Conservation (phyloP, 371 early-diverging fungal genomes). For the Lichtheimia ramosa region DNA sequence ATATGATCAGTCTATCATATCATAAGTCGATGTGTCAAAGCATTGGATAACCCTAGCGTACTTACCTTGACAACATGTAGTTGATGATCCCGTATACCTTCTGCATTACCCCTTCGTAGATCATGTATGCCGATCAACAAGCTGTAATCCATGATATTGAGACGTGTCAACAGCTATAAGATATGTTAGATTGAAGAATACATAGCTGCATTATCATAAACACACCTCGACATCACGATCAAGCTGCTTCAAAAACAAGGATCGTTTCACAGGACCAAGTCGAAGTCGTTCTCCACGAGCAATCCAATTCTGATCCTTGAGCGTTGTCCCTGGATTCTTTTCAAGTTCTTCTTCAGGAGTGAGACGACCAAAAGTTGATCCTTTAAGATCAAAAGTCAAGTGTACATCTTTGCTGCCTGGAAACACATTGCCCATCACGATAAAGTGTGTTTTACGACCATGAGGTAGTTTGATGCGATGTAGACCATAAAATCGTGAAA, state of each 20-base stretch:
- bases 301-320: slow-evolving; percentile 97
- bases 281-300: slow-evolving; percentile 62
- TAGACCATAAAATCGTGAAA: slow-evolving; percentile 92
- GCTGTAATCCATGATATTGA: slow-evolving; percentile 98
- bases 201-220: not conserved
- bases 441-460: slow-evolving; percentile 93
- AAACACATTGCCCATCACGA: slow-evolving; percentile 98
- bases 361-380: slow-evolving; percentile 87
- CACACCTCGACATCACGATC: slow-evolving; percentile 73
- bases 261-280: slow-evolving; percentile 83
- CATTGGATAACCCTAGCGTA: not conserved
- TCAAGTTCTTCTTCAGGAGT: slow-evolving; percentile 75
- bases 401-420: slow-evolving; percentile 97
- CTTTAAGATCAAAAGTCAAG: slow-evolving; percentile 94
- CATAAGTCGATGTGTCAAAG: slow-evolving; percentile 18
- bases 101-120: slow-evolving; percentile 76
- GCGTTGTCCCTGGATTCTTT: slow-evolving; percentile 78
- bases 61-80: slow-evolving; percentile 75
- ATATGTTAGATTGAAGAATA: not conserved
- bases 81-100: slow-evolving; percentile 84
- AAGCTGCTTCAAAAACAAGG: slow-evolving; percentile 78
- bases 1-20: slow-evolving; percentile 29
- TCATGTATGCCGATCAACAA: slow-evolving; percentile 92
- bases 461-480: slow-evolving; percentile 95
- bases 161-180: slow-evolving; percentile 59